Base-by-base conservation (phyloP, 177 flowering plant genomes). In the Tripterygium wilfordii region DNA sequence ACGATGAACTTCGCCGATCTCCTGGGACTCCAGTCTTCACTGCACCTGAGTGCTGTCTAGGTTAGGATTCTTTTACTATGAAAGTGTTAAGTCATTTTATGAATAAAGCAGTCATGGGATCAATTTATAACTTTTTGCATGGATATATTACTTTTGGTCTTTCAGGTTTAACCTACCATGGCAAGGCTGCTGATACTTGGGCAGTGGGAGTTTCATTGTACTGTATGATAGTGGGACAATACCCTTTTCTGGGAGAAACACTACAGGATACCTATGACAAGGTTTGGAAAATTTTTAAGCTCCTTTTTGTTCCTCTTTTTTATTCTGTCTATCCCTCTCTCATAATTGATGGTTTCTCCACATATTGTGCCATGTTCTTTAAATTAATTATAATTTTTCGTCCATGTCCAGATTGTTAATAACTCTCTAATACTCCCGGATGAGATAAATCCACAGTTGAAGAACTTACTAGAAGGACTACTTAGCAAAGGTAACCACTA, bases 21-120 rank as follows among this genome's bases (percentile, higher is more conserved):
- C 98, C 98, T 58, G 98, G 98, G 35, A 92, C 98, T 56, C 98
- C 96, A 49, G 96, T 78, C 53, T 86, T 92, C 54, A 92, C 98
- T 53, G 96, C 98, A 35, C 98, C 98, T 0, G 98, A 92, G 48
- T 92, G 99, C 59, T 86, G 96, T 56, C 58, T 77, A 69, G 99
- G 97, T 86, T 28, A 17, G 76, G 7, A 0, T 24, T 27, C 14
- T 24, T 42, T 40, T 12, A 14, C 19, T 17, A 9, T 10, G 17
- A 0, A 23, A 22, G 20, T 22, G 9, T 10, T 21, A 3, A 1
- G 15, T 21, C 13, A 12, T 8, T 41, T 3, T 18, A 4, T 17
- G 26, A n/a, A n/a, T n/a, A n/a, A n/a, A n/a, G n/a, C n/a, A n/a
- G n/a, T n/a, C n/a, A n/a, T n/a, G n/a, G n/a, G n/a, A n/a, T n/a